A percentile compares a stretch with the other conserved stretches of the same genome.
Conservation (phyloP, 495 filamentous ascomycete genomes). For the Daldinia childiae region DNA sequence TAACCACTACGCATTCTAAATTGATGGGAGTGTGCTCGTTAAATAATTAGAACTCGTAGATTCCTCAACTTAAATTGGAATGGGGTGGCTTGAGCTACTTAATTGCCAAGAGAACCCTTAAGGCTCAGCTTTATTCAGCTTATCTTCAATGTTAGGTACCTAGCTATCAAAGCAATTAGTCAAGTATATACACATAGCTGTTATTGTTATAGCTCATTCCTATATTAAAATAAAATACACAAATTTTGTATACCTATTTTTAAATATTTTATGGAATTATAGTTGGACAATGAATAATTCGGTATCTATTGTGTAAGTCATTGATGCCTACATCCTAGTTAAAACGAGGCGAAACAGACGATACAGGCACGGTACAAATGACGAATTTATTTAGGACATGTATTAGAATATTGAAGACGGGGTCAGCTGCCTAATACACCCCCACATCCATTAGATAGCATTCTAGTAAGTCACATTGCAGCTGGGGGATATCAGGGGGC, state of each 20-base stretch:
- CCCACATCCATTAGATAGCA: slow-evolving; percentile 18
- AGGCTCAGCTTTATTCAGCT: not conserved
- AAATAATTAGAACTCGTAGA: not conserved
- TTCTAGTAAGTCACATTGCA: slow-evolving; percentile 28
- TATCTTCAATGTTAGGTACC: not conserved
- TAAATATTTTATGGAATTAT: not conserved
- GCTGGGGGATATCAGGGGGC: slow-evolving; percentile 11
- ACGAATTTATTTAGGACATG: slow-evolving; percentile 1
- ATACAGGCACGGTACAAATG: not conserved
- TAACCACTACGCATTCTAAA: not conserved
- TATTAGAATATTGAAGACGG: not conserved
- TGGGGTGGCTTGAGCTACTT: not conserved
- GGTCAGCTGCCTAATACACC: slow-evolving; percentile 41
- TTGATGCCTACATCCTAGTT: not conserved
- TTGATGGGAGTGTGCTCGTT: not conserved
- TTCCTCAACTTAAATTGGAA: not conserved
- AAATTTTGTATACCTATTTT: too few species aligned
- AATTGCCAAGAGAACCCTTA: not conserved
- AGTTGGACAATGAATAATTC: not conserved
- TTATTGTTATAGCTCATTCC: not conserved
- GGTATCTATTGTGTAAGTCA: not conserved
- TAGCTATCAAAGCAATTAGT: not conserved
- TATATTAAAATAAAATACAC: not conserved
- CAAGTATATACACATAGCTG: too few species aligned
- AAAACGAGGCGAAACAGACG: not conserved